Base-by-base conservation (phyloP, 441 rosid species). In the Bruguiera hainesii region DNA sequence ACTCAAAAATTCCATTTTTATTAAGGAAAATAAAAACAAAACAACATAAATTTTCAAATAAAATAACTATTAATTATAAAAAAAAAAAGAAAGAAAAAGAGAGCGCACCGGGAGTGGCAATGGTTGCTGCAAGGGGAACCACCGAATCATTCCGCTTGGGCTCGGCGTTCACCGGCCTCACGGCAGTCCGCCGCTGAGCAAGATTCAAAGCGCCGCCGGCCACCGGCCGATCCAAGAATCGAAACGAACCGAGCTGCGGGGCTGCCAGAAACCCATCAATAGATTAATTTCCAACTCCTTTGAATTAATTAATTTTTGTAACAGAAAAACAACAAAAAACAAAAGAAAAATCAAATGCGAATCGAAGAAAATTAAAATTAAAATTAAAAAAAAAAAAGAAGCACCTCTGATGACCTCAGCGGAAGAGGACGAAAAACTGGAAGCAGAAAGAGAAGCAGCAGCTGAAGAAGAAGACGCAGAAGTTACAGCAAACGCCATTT, bases 101-200 rank as follows among this genome's bases (percentile, higher is more conserved):
- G 46, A 33, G 74, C 65, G 55, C 33, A 88, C 94, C 88, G 33
- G 88, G 81, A 73, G 87, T 79, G 60, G 73, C 75, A 29, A 80
- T 70, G 48, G 93, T 64, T 65, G 97, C 87, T 0, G 95, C 93
- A 2, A 77, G 73, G 66, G 89, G 89, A 51, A 84, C 82, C 50
- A 82, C 58, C 0, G 83, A 81, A 51, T 77, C 85, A 4, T 71
- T 86, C 58, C 86, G 62, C 55, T 80, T 91, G 0, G 87, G 79
- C 83, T 86, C 89, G 0, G 85, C 95, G 70, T 86, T 84, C 28
- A 90, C 61, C 6, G 94, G 82, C 73, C 75, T 87, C 46, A 87
- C 75, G 0, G 75, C 69, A 42, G 75, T 51, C 51, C 88, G 79
- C 55, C 81, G 80, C 37, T 69, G 79, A 23, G 81, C 75, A 20